Percentiles rank a stretch among this genome's conserved stretches.
These are phyloP conservation scores for Colletotrichum echinochloae DNA, from an alignment of 2,329 filamentous ascomycete genomes.

Conservation along the genomic window DNA sequence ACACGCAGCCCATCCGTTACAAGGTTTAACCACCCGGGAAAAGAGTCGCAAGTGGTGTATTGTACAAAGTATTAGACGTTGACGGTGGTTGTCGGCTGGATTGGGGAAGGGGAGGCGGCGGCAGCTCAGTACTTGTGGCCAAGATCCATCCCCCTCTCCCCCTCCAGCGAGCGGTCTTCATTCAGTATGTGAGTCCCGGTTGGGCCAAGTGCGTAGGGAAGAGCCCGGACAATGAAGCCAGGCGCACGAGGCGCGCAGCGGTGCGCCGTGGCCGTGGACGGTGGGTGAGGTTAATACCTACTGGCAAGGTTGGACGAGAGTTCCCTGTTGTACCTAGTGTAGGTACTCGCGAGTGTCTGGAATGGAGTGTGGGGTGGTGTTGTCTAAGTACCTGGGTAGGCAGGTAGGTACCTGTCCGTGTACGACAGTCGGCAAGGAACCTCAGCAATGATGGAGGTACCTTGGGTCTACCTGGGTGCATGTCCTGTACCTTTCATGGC, in stretches of 20 bases:
- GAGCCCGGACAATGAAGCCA: conserved; percentile 18
- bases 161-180: conserved; percentile 16
- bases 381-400: no score
- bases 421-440: neutral
- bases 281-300: neutral
- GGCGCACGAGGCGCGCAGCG: conserved; percentile 20
- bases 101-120: conserved; percentile 22
- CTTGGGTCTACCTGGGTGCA: neutral
- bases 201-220: conserved; percentile 31
- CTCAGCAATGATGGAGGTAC: neutral
- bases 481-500: neutral
- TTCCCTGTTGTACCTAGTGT: neutral
- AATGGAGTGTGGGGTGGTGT: neutral
- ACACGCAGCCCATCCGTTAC: neutral
- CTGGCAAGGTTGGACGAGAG: conserved; percentile 13
- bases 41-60: conserved; percentile 8
- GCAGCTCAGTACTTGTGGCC: conserved; percentile 35
- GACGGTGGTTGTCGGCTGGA: conserved; percentile 27
- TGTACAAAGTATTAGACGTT: conserved; percentile 19
- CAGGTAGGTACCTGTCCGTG: no score
- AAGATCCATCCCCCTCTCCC: conserved; percentile 4
- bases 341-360: neutral
- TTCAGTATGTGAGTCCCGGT: conserved; percentile 27
- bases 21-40: conserved; percentile 6
- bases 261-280: conserved; percentile 15